Conservation (phyloP, 257 asterid genomes). For the Nicotiana attenuata region DNA sequence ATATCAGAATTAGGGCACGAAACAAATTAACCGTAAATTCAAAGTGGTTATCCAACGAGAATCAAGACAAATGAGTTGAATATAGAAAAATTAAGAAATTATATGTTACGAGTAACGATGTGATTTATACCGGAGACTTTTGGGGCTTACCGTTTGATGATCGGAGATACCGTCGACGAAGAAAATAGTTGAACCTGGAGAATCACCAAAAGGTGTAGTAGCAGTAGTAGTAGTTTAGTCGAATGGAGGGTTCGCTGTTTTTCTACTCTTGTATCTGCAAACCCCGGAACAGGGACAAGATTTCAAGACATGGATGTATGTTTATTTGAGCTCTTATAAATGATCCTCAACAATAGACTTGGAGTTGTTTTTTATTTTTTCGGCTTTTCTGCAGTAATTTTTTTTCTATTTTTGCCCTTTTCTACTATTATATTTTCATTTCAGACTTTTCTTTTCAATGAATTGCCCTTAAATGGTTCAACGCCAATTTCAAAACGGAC, state of each 20-base stretch:
- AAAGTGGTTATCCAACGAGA: background rate
- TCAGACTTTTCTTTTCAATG: too few species aligned
- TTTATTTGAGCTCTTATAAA: background rate
- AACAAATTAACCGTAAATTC: background rate
- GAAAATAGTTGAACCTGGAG: background rate
- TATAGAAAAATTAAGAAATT: background rate
- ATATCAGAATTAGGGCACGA: background rate
- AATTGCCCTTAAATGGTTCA: too few species aligned
- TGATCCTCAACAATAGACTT: too few species aligned
- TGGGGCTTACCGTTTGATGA: background rate
- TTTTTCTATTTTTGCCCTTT: too few species aligned
- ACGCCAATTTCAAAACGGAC: too few species aligned
- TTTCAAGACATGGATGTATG: background rate
- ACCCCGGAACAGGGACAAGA: background rate
- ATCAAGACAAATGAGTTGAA: background rate
- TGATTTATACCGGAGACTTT: background rate
- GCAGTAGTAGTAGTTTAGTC: background rate
- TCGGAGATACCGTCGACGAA: background rate
- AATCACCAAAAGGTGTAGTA: background rate
- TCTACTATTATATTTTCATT: too few species aligned
- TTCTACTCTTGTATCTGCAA: background rate
- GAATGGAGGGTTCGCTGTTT: background rate
- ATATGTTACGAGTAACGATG: background rate
- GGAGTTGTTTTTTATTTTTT: too few species aligned
- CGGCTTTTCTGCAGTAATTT: too few species aligned